Conservation (phyloP, 2,329 filamentous ascomycete genomes). For the Bretziella fagacearum region DNA sequence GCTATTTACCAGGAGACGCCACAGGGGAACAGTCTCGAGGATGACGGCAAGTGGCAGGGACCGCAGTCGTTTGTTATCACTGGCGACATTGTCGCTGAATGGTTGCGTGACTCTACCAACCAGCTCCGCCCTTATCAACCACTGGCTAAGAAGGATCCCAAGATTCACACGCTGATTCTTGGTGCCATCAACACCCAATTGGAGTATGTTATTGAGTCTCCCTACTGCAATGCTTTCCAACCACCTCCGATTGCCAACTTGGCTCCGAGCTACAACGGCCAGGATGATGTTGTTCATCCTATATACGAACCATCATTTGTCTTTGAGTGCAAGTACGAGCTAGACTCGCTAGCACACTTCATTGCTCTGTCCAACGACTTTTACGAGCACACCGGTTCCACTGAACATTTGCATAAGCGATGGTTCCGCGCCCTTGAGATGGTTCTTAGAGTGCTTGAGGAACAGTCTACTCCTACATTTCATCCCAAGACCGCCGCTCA, state of each 20-base stretch:
- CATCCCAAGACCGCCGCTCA: slow-evolving; percentile 47
- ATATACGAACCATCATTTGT: slow-evolving; percentile 68
- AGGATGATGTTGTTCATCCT: slow-evolving; percentile 73
- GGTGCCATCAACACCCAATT: slow-evolving; percentile 93
- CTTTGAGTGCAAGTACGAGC: slow-evolving; percentile 98
- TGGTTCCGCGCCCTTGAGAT: slow-evolving; percentile 68
- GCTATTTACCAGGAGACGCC: slow-evolving; percentile 23
- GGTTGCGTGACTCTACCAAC: slow-evolving; percentile 84
- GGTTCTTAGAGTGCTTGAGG: slow-evolving; percentile 53
- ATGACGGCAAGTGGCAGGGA: slow-evolving; percentile 58
- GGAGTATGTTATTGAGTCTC: slow-evolving; percentile 84
- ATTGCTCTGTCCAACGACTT: slow-evolving; percentile 75
- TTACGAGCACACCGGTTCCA: slow-evolving; percentile 59
- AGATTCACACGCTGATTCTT: slow-evolving; percentile 62
- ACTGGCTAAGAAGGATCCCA: slow-evolving; percentile 63
- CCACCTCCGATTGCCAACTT: slow-evolving; percentile 73
- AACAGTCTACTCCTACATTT: slow-evolving; percentile 72
- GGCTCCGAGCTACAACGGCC: slow-evolving; percentile 54
- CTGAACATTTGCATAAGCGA: slow-evolving; percentile 57
- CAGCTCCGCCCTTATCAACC: slow-evolving; percentile 81
- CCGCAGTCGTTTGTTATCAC: slow-evolving; percentile 87
- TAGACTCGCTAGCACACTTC: slow-evolving; percentile 89
- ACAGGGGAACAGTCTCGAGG: slow-evolving; percentile 20
- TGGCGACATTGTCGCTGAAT: slow-evolving; percentile 83
- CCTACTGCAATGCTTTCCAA: slow-evolving; percentile 98